These are phyloP conservation scores for Tremellales sp. DNA, from an alignment of 1,284 basidiomycete genomes.

Conservation along the genomic window DNA sequence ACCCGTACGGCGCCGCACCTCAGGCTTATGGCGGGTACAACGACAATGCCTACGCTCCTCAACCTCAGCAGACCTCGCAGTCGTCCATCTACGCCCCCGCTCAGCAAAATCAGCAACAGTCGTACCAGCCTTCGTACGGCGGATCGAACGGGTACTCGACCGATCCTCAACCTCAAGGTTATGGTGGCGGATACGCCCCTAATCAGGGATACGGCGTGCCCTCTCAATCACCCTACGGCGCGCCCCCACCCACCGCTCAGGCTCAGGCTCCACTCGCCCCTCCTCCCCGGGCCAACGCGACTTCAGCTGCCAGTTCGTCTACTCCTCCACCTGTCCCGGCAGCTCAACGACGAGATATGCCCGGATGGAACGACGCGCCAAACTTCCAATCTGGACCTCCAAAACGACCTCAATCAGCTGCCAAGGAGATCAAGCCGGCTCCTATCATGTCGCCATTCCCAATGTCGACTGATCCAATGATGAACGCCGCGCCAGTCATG, in stretches of 20 bases:
- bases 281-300: constrained; percentile 38
- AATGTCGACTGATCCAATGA: constrained; percentile 48
- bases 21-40: neutral
- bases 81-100: neutral
- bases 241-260: constrained; percentile 22
- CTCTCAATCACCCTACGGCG: constrained; percentile 24
- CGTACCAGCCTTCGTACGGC: constrained; percentile 1
- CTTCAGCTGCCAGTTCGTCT: constrained; percentile 7
- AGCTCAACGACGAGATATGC: constrained; percentile 56
- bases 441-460: constrained; percentile 89
- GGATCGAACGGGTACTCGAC: constrained; percentile 20
- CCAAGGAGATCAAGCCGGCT: constrained; percentile 55
- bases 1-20: neutral
- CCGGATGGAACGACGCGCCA: constrained; percentile 81
- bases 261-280: constrained; percentile 43
- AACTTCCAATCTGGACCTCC: constrained; percentile 50
- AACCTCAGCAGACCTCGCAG: too few species aligned
- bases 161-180: constrained; percentile 26
- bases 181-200: too few species aligned
- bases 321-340: constrained; percentile 38
- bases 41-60: neutral
- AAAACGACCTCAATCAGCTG: constrained; percentile 56
- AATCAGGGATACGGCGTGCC: constrained; percentile 11
- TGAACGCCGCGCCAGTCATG: constrained; percentile 4
- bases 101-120: constrained; percentile 4